Conservation (phyloP, 164 flowering plant genomes). For the Umbellularia californica region DNA sequence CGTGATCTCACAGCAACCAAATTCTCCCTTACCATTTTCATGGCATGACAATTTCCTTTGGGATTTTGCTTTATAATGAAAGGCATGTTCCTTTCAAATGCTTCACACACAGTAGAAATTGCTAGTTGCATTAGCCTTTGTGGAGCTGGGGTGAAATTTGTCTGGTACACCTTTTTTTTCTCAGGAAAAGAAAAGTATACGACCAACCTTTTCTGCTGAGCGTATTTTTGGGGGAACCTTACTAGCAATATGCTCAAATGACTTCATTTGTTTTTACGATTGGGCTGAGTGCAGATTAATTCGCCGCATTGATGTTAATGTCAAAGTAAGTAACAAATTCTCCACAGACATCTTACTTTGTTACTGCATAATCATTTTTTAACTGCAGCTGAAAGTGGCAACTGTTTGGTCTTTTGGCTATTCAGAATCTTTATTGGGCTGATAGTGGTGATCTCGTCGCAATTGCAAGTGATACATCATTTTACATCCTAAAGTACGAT, state of each 20-base stretch:
- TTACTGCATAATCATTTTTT: neutral
- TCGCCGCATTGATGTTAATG: conserved; percentile 84
- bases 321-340: conserved; percentile 54
- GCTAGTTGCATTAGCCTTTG: neutral
- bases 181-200: conserved; percentile 89
- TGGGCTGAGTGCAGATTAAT: conserved; percentile 98
- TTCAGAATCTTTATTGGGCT: conserved; percentile 97
- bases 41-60: too few relatives aligned
- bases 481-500: conserved; percentile 90
- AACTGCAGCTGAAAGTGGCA: neutral
- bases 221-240: conserved; percentile 84
- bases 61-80: too few relatives aligned
- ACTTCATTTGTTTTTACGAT: conserved; percentile 94
- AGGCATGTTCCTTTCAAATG: too few relatives aligned
- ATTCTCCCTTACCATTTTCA: too few relatives aligned
- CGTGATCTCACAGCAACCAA: too few relatives aligned
- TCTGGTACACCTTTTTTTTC: conserved; percentile 7
- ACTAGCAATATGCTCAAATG: conserved; percentile 95
- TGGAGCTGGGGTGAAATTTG: neutral
- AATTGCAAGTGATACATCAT: conserved; percentile 88
- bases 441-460: conserved; percentile 96
- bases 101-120: too few relatives aligned
- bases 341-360: neutral
- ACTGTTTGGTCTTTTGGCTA: conserved; percentile 6
- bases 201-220: conserved; percentile 95